These are phyloP conservation scores for Chaetomidium leptoderma DNA, from an alignment of 495 filamentous ascomycete genomes.

Conservation along the genomic window DNA sequence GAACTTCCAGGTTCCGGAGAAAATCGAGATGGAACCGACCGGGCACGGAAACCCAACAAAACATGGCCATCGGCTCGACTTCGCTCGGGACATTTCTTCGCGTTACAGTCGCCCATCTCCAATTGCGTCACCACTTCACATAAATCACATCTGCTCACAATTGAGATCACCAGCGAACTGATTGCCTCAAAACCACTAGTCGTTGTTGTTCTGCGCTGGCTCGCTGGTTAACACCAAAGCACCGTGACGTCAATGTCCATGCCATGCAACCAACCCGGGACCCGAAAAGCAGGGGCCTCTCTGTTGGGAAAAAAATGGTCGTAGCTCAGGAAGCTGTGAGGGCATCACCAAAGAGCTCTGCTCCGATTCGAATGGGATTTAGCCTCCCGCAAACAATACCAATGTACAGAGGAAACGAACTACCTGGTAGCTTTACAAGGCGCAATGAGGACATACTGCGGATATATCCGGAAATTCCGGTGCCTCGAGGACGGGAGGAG, in stretches of 20 bases:
- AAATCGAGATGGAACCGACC: background rate
- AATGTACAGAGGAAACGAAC: too few relatives aligned
- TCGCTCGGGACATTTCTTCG: too few relatives aligned
- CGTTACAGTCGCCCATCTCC: too few relatives aligned
- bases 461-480: background rate
- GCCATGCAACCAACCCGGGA: too few relatives aligned
- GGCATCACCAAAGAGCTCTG: too few relatives aligned
- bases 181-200: background rate
- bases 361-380: background rate
- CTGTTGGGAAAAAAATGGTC: background rate
- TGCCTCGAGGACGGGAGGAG: background rate
- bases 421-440: background rate
- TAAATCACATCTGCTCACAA: background rate
- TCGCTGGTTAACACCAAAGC: background rate
- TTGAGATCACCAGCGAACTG: background rate
- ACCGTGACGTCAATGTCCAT: constrained; percentile 8
- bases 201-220: background rate
- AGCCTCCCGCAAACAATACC: too few relatives aligned
- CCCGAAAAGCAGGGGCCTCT: background rate
- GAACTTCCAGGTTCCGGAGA: background rate
- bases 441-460: background rate
- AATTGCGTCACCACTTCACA: background rate
- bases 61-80: too few relatives aligned
- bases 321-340: background rate
- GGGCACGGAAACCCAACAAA: background rate